Conservation (phyloP, 2,329 filamentous ascomycete genomes). For the Claviceps citrina region DNA sequence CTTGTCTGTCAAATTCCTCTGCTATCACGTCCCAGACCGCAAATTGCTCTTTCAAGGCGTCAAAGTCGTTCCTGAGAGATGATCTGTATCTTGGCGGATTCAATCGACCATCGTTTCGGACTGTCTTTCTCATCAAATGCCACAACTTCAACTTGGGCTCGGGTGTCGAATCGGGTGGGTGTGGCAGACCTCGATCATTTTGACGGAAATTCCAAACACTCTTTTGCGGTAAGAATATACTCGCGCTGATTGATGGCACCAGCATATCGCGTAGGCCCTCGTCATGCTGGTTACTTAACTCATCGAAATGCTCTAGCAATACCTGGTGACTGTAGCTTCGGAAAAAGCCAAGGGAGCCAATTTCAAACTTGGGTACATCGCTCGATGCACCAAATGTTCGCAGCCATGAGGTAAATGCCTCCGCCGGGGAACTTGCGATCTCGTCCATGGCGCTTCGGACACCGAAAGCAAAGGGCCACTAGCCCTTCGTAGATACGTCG, state of each 20-base stretch:
- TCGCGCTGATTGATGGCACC: slow-evolving; percentile 38
- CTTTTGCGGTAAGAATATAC: slow-evolving; percentile 35
- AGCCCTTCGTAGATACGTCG: slow-evolving; percentile 1
- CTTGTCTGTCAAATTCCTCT: slow-evolving; percentile 23
- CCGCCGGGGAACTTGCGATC: slow-evolving; percentile 12
- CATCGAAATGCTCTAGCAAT: slow-evolving; percentile 35
- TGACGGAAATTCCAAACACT: slow-evolving; percentile 36
- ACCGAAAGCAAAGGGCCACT: slow-evolving; percentile 3
- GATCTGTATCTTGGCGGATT: slow-evolving; percentile 5
- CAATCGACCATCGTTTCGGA: slow-evolving; percentile 9
- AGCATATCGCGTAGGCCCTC: slow-evolving; percentile 32
- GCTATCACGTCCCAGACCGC: slow-evolving; percentile 23
- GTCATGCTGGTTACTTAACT: slow-evolving; percentile 31
- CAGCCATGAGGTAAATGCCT: slow-evolving; percentile 18
- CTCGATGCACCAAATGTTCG: slow-evolving; percentile 31
- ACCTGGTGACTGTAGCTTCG: slow-evolving; percentile 29
- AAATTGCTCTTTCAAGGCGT: slow-evolving; percentile 17
- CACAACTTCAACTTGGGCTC: slow-evolving; percentile 10
- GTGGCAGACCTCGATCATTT: slow-evolving; percentile 10
- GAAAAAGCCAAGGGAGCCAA: slow-evolving; percentile 36
- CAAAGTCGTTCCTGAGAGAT: neutral
- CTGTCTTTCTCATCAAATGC: slow-evolving; percentile 3
- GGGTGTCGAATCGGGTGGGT: slow-evolving; percentile 13
- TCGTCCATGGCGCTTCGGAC: neutral
- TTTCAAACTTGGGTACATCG: slow-evolving; percentile 38